Base-by-base conservation (phyloP, 2,329 filamentous ascomycete genomes). In the Exophiala phaeomuriformis region DNA sequence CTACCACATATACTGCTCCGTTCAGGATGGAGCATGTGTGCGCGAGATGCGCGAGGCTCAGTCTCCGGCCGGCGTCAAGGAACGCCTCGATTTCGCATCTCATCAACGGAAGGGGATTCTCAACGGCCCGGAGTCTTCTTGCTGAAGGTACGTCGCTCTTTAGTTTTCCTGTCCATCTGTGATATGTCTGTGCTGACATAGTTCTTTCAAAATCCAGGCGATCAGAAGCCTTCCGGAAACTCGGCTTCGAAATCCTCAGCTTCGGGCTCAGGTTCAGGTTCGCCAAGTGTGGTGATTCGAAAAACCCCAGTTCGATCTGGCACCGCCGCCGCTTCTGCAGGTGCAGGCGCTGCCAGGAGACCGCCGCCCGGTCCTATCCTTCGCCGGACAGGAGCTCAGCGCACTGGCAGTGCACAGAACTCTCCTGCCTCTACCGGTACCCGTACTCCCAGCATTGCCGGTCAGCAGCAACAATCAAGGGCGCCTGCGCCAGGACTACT, bases 1-100 rank as follows among this genome's bases (percentile, higher is more conserved):
- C 39, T 10, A 31, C 7, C 42, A 7, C n/a, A n/a, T 7, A 36
- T 36, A n/a, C 33, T 7, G 33, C 7, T 36, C n/a, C 33, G 7
- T 7, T 43, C 36, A 7, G 8, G 3, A 57, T 57, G 55, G 55
- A 57, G 29, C 51, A 50, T 19, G 30, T 57, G 30, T 57, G 52
- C 41, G 36, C 52, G 27, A 43, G 52, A 29, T 57, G 55, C 45
- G 52, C 52, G 37, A 50, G 55, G 47, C 49, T 54, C 29, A 41
- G 55, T 35, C 49, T 57, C 41, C 47, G 29, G 29, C 28, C 52
- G 1, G 12, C 32, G 19, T 42, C n/a, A 9, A 37, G 40, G 19
- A 37, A 19, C 29, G 28, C 41, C 2, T 45, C 49, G 19, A 12
- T 47, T 29, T n/a, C 48, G 2, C 39, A 48, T 4, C 19, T 36